These are phyloP conservation scores for Nematocida sp. DNA, from an alignment of 371 early-diverging fungal genomes.

Conservation along the genomic window DNA sequence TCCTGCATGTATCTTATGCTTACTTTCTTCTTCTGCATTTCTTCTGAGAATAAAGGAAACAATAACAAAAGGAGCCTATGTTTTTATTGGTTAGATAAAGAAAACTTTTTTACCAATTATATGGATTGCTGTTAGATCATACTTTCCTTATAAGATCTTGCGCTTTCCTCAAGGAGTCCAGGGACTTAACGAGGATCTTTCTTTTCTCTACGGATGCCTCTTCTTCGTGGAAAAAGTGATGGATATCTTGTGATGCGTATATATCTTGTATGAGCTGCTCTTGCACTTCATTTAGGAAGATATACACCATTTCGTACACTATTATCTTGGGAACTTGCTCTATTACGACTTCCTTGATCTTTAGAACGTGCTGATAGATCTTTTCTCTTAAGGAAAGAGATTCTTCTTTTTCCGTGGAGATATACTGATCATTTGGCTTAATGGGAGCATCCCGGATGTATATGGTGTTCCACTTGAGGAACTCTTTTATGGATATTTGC, in stretches of 20 bases:
- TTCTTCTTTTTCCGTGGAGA: too few species aligned
- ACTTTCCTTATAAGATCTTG: constrained; percentile 75
- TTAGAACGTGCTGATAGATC: constrained; percentile 86
- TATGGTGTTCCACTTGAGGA: constrained; percentile 76
- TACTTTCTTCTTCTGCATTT: constrained; percentile 37
- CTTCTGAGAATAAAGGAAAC: constrained; percentile 26
- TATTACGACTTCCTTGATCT: constrained; percentile 87
- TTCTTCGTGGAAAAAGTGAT: constrained; percentile 83
- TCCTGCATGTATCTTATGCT: constrained; percentile 57
- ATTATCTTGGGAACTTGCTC: constrained; percentile 97
- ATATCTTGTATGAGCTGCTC: constrained; percentile 84
- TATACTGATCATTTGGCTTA: too few species aligned
- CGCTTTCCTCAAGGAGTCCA: constrained; percentile 73
- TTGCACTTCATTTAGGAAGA: constrained; percentile 83
- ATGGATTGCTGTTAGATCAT: constrained; percentile 24
- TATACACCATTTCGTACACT: constrained; percentile 85
- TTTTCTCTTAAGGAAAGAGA: constrained; percentile 75
- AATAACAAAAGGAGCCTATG: constrained; percentile 45
- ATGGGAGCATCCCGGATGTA: constrained; percentile 72
- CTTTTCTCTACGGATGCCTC: constrained; percentile 80
- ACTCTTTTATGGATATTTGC: constrained; percentile 70
- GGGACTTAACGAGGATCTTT: constrained; percentile 75
- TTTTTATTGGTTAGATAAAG: neutral
- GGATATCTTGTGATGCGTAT: constrained; percentile 81
- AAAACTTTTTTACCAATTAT: neutral